These are phyloP conservation scores for Cordyceps militaris DNA, from an alignment of 2,329 filamentous ascomycete species.

Conservation along the genomic window DNA sequence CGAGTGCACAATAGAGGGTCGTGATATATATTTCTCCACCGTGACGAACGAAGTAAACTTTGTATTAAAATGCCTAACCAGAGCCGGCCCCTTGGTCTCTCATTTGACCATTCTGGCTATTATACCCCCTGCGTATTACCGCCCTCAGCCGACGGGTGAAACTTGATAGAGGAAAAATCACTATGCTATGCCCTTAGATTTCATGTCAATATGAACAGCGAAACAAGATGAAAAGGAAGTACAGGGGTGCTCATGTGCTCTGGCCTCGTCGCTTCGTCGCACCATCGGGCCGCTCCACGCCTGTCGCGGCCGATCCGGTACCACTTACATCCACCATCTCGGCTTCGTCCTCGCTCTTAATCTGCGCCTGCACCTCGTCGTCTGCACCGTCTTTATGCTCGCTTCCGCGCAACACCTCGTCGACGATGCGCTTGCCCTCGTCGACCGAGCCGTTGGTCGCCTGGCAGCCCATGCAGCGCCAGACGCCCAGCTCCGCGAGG, in stretches of 20 bases:
- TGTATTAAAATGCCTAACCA: too few species aligned
- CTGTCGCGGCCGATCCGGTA: neutral
- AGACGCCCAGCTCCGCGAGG: conserved; percentile 72
- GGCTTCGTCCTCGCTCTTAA: conserved; percentile 12
- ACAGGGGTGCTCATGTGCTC: conserved; percentile 16
- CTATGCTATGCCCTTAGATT: neutral
- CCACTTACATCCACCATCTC: conserved; percentile 11
- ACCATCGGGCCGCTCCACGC: conserved; percentile 17
- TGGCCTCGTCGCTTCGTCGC: conserved; percentile 22
- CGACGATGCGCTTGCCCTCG: conserved; percentile 65
- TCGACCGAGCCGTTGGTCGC: conserved; percentile 75
- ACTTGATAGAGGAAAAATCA: neutral
- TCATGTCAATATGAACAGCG: neutral
- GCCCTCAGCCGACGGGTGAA: neutral
- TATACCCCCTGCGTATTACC: too few species aligned
- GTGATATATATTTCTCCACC: too few species aligned
- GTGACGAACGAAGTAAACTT: too few species aligned
- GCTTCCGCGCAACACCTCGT: conserved; percentile 61
- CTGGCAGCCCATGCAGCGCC: conserved; percentile 84
- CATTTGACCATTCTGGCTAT: too few species aligned
- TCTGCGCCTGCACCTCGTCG: neutral
- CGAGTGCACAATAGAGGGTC: too few species aligned
- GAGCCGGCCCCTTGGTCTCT: too few species aligned
- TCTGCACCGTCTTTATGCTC: too few species aligned
- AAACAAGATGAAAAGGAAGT: neutral